These are phyloP conservation scores for Ceratocystis papillata DNA, from an alignment of 2,329 filamentous ascomycete species.

Conservation along the genomic window DNA sequence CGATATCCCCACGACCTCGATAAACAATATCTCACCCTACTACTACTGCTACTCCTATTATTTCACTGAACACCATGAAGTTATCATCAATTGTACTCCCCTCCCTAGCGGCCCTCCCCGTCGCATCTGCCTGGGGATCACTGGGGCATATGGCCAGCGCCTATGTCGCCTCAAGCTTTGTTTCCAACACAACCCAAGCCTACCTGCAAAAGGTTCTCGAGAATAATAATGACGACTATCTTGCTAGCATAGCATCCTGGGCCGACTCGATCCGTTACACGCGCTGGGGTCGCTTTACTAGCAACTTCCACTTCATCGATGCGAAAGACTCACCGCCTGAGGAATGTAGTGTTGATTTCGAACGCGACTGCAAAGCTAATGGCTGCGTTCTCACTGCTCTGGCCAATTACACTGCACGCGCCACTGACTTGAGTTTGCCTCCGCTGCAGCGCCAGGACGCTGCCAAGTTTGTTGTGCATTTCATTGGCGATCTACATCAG, in stretches of 20 bases:
- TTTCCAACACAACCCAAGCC: conserved; percentile 43
- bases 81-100: conserved; percentile 30
- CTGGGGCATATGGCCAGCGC: conserved; percentile 57
- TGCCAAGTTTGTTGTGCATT: conserved; percentile 57
- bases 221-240: conserved; percentile 45
- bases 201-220: conserved; percentile 49
- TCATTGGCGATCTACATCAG: conserved; percentile 60
- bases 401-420: conserved; percentile 49
- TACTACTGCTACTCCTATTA: too few relatives aligned
- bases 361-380: conserved; percentile 49
- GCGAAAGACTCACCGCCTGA: conserved; percentile 51
- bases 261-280: conserved; percentile 57
- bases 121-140: conserved; percentile 36
- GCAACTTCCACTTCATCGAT: conserved; percentile 58
- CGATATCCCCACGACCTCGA: too few relatives aligned
- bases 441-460: conserved; percentile 44
- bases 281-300: conserved; percentile 50
- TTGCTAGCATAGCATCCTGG: conserved; percentile 55
- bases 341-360: conserved; percentile 46
- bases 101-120: conserved; percentile 31
- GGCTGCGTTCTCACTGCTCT: conserved; percentile 54
- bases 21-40: too few relatives aligned
- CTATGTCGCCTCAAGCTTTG: conserved; percentile 51
- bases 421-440: conserved; percentile 39
- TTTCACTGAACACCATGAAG: conserved; percentile 30